These are phyloP conservation scores for Nevesoporus exiguus DNA, from an alignment of 768 basidiomycete genomes.

Conservation along the genomic window DNA sequence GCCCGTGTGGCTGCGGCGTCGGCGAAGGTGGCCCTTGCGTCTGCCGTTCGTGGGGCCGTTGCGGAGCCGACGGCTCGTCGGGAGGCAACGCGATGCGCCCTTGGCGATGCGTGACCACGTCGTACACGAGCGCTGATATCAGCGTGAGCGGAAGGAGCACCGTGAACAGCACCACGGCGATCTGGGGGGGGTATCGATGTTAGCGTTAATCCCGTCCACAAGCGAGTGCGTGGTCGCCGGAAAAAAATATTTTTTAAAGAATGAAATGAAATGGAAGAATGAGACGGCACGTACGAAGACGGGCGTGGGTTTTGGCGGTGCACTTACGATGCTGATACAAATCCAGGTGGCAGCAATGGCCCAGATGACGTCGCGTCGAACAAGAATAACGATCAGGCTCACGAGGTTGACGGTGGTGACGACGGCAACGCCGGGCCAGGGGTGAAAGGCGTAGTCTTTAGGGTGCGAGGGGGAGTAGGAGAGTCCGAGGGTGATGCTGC, in stretches of 20 bases:
- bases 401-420: slow-evolving; percentile 61
- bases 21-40: neutral
- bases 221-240: no score
- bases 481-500: slow-evolving; percentile 67
- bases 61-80: slow-evolving; percentile 27
- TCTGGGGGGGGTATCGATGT: slow-evolving; percentile 36
- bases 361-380: slow-evolving; percentile 70
- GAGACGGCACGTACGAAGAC: slow-evolving; percentile 52
- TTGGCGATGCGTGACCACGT: slow-evolving; percentile 13
- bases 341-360: slow-evolving; percentile 73
- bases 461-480: slow-evolving; percentile 48
- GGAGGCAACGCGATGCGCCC: slow-evolving; percentile 44
- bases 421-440: slow-evolving; percentile 72
- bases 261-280: neutral
- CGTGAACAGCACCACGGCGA: slow-evolving; percentile 61
- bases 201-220: no score
- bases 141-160: slow-evolving; percentile 62
- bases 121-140: slow-evolving; percentile 44
- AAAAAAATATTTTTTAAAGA: neutral
- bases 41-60: neutral
- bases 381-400: slow-evolving; percentile 51
- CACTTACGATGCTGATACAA: slow-evolving; percentile 59
- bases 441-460: slow-evolving; percentile 53
- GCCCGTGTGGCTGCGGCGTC: neutral
- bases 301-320: slow-evolving; percentile 57